These are phyloP conservation scores for Halenospora varia DNA, from an alignment of 495 filamentous ascomycete genomes.

Conservation along the genomic window DNA sequence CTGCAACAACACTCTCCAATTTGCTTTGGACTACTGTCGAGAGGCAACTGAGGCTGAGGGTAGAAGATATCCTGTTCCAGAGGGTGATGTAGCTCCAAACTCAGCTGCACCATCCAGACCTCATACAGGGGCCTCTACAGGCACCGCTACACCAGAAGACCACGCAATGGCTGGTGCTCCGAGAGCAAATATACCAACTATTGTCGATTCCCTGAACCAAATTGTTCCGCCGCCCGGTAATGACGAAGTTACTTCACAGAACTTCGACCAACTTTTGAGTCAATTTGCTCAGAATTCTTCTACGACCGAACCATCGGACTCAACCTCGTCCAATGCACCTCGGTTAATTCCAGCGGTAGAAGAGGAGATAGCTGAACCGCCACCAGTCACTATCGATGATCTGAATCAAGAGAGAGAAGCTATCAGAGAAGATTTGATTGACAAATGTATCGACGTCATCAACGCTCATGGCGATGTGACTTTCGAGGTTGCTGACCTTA, in stretches of 20 bases:
- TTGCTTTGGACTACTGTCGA: slow-evolving; percentile 72
- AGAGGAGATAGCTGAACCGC: slow-evolving; percentile 6
- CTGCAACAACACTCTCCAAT: slow-evolving; percentile 59
- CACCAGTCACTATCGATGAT: slow-evolving; percentile 64
- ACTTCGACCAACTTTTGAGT: slow-evolving; percentile 9
- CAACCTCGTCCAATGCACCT: slow-evolving; percentile 7
- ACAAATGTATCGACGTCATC: slow-evolving; percentile 85
- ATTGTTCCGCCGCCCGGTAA: background rate
- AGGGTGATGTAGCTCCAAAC: slow-evolving; percentile 29
- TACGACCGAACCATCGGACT: background rate
- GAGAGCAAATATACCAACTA: slow-evolving; percentile 7
- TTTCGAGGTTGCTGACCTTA: slow-evolving; percentile 85
- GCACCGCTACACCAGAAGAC: slow-evolving; percentile 23
- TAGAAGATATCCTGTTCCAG: slow-evolving; percentile 60
- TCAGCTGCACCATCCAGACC: slow-evolving; percentile 11
- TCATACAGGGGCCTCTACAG: slow-evolving; percentile 15
- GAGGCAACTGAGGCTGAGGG: slow-evolving; percentile 38
- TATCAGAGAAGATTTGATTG: slow-evolving; percentile 74
- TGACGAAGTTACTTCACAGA: background rate
- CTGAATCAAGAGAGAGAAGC: slow-evolving; percentile 72
- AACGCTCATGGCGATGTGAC: slow-evolving; percentile 84
- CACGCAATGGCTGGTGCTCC: slow-evolving; percentile 14
- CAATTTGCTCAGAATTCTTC: background rate
- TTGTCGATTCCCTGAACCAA: slow-evolving; percentile 6
- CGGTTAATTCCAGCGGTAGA: background rate